Evolutionary conservation across 495 filamentous ascomycete genomes (phyloP).

Genomic region (Bombardia bombarda): DNA sequence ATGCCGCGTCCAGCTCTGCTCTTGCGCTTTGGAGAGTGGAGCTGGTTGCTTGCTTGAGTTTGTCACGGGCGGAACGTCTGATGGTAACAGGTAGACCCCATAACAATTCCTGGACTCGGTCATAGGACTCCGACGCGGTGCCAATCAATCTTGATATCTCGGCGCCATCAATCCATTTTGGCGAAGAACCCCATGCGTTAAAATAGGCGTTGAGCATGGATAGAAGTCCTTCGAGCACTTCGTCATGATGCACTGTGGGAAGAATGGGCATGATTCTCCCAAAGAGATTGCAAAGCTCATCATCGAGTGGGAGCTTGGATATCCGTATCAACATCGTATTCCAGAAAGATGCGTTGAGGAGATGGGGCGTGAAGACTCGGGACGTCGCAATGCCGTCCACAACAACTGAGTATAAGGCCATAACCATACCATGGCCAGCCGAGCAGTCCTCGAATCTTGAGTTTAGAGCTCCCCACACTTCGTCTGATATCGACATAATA

Average conservation of each 20-base stretch:
- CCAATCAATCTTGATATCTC: conserved; percentile 3
- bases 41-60: not conserved
- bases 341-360: conserved; percentile 12
- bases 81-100: no score
- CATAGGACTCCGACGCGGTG: not conserved
- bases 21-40: not conserved
- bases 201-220: conserved; percentile 10
- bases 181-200: conserved; percentile 5
- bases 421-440: not conserved
- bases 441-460: not conserved
- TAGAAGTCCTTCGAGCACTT: conserved; percentile 5
- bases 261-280: conserved; percentile 4
- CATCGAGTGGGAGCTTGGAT: conserved; percentile 7
- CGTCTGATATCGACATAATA: not conserved
- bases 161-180: not conserved
- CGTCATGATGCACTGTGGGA: not conserved
- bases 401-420: conserved; percentile 11
- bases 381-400: conserved; percentile 11
- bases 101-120: not conserved
- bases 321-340: conserved; percentile 8
- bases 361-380: conserved; percentile 4
- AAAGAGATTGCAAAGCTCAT: conserved; percentile 12
- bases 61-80: not conserved
- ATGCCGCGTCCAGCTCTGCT: not conserved
- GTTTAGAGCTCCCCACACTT: conserved; percentile 12